Conservation (phyloP, 768 basidiomycete genomes). For the Strobilomyces dryophilus region DNA sequence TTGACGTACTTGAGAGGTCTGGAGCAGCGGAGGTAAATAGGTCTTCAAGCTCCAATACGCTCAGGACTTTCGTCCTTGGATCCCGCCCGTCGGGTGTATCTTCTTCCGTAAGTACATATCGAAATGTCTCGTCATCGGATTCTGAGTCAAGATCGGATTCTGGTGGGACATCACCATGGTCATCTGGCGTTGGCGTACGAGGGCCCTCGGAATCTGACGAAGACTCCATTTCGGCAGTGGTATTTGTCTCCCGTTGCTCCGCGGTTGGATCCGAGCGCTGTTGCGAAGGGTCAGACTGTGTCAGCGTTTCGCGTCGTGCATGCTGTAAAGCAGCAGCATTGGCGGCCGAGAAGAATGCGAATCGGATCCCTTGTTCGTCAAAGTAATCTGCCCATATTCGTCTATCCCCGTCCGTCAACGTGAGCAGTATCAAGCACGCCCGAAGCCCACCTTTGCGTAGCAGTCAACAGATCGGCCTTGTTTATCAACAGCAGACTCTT, state of each 20-base stretch:
- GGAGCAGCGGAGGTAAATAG: conserved; percentile 74
- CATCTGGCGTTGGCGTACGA: conserved; percentile 26
- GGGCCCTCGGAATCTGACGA: conserved; percentile 31
- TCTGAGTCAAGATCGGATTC: conserved; percentile 29
- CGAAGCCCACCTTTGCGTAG: conserved; percentile 69
- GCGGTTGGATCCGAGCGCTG: not conserved
- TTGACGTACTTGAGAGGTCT: conserved; percentile 54
- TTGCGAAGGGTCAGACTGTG: conserved; percentile 13
- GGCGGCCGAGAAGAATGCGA: conserved; percentile 92
- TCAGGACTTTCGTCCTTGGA: conserved; percentile 70
- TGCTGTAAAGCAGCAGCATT: conserved; percentile 84
- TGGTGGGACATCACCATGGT: conserved; percentile 21
- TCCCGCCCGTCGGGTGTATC: conserved; percentile 51
- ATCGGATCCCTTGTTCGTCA: conserved; percentile 66
- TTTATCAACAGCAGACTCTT: conserved; percentile 85
- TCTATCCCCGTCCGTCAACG: conserved; percentile 44
- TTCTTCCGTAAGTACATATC: conserved; percentile 53
- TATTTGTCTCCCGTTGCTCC: not conserved
- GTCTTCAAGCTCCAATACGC: conserved; percentile 84
- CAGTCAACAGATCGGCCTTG: conserved; percentile 89
- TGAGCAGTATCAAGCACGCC: not conserved
- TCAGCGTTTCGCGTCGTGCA: conserved; percentile 50
- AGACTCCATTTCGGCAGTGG: conserved; percentile 18
- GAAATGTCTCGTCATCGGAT: conserved; percentile 36
- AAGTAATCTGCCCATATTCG: conserved; percentile 90